Base-by-base conservation (phyloP, 306 rosid genomes). In the Vigna trinervia region DNA sequence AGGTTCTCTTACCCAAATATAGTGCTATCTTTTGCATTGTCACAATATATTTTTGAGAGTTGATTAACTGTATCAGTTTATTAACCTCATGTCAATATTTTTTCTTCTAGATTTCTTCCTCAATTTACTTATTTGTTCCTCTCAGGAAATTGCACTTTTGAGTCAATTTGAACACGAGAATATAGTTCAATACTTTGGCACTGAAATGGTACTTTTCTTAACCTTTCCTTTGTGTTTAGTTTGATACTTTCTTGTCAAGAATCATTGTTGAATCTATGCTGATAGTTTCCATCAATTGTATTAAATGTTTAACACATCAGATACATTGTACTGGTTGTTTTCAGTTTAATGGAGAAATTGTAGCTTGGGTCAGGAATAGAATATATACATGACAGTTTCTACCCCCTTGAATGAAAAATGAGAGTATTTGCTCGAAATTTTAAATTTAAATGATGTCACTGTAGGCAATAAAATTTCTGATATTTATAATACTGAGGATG, bases 101-200 rank as follows among this genome's bases (percentile, higher is more conserved):
- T 14, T 34, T 26, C 53, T 61, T 14, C 62, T n/a, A 43, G 72
- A 46, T 66, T 65, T 59, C 68, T 77, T 48, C 76, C 57, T 52
- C 71, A 76, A 75, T 43, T 51, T 80, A 61, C 30, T 60, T 20
- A 32, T 28, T 58, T 39, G 12, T 68, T 15, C 63, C 39, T 60
- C 67, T 69, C 93, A 92, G 97, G 97, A 92, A 89, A 92, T 92
- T 79, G 89, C 68, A 4, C 92, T 92, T 52, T 76, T 92, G 81
- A 90, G 97, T 75, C 89, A 87, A 83, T 92, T 90, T 58, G 92
- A 92, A 82, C 97, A 92, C 12, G 91, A 89, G 83, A 92, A 92
- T 80, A 89, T 92, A 83, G 97, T 92, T 69, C 92, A 84, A 75
- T 92, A 92, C 63, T 78, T 84, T 10, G 97, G 96, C 75, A 92